Percentiles rank a stretch among this genome's conserved stretches.
Evolutionary conservation across 768 basidiomycete species (phyloP).

Genomic region (Mycena metata): DNA sequence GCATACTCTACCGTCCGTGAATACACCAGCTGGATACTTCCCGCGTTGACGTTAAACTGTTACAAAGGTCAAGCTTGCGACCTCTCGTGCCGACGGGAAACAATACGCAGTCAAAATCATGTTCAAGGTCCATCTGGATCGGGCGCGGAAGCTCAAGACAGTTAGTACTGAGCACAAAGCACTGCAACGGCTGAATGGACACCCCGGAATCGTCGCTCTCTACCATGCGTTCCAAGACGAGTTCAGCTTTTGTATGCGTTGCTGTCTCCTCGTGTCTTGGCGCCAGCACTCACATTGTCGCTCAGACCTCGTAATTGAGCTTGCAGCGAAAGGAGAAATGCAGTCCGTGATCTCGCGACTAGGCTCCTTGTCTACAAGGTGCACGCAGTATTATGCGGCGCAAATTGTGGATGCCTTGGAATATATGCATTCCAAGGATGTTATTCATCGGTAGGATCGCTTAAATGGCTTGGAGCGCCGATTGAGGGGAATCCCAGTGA

Average conservation of each 20-base stretch:
- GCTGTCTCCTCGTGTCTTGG: background rate
- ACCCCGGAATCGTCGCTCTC: slow-evolving; percentile 80
- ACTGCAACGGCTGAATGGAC: slow-evolving; percentile 66
- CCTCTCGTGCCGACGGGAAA: background rate
- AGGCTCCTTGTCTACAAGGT: slow-evolving; percentile 86
- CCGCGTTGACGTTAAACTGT: background rate
- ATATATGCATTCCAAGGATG: slow-evolving; percentile 91
- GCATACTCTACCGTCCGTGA: slow-evolving; percentile 3
- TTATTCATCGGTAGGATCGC: slow-evolving; percentile 81
- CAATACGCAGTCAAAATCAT: slow-evolving; percentile 3
- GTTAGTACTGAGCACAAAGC: slow-evolving; percentile 49
- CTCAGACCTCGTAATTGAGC: slow-evolving; percentile 85
- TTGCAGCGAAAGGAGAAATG: slow-evolving; percentile 83
- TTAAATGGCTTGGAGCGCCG: slow-evolving; percentile 23
- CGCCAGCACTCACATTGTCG: slow-evolving; percentile 10
- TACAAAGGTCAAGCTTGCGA: background rate
- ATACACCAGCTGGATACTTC: background rate
- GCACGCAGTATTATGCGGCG: slow-evolving; percentile 88
- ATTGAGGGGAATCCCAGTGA: slow-evolving; percentile 58
- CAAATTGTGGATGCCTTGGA: slow-evolving; percentile 90
- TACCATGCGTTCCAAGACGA: slow-evolving; percentile 91
- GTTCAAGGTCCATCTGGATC: background rate
- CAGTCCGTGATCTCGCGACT: slow-evolving; percentile 77
- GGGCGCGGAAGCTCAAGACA: background rate
- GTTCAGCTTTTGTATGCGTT: slow-evolving; percentile 82